Evolutionary conservation across 768 basidiomycete genomes (phyloP), one percentile per base, ranked within the genome.

Genomic region (Suillus subalutaceus): DNA sequence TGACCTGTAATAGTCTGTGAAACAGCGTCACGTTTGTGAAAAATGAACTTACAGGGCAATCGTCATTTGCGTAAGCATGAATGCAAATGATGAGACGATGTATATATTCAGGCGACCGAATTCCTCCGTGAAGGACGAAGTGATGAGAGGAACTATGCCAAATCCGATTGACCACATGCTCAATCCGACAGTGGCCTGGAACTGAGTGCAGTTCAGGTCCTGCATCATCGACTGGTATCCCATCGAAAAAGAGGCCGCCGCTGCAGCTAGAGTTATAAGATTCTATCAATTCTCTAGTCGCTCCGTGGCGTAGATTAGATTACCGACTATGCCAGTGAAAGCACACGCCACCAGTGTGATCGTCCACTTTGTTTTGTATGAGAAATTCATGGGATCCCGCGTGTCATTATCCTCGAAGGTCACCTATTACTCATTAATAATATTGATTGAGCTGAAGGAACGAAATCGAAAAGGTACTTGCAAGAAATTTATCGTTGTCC

Each of bases 61-160:
- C 65, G 69, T 79, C 46, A 87, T 66, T 72, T 83, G 86, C 79
- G 85, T 86, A 12, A 80, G 64, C 15, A 83, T 69, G 68, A 87
- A 86, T 9, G 82, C 82, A 44, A 83, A 65, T 13, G 76, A 77
- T 3, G 85, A 86, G 55, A 75, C 78, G 20, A 86, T 70, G 68
- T 88, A 89, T 3, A 89, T 70, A 6, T 87, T 86, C 53, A 82
- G 82, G 60, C 89, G 74, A 30, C 89, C 88, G 69, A 89, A 85
- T 69, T 90, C 89, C 70, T 90, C 89, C 72, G 87, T 89, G 73
- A 89, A 84, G 0, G 88, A 84, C 3, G 88, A 85, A 0, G 88
- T 83, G 23, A 89, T 77, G 1, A 90, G 83, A 3, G 89, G 88
- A 12, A 86, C 76, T 12, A 87, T 44, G 6, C 81, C 88, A 67